Evolutionary conservation across 2,329 filamentous ascomycete genomes (phyloP).

Genomic region (Didymella arachidicola): DNA sequence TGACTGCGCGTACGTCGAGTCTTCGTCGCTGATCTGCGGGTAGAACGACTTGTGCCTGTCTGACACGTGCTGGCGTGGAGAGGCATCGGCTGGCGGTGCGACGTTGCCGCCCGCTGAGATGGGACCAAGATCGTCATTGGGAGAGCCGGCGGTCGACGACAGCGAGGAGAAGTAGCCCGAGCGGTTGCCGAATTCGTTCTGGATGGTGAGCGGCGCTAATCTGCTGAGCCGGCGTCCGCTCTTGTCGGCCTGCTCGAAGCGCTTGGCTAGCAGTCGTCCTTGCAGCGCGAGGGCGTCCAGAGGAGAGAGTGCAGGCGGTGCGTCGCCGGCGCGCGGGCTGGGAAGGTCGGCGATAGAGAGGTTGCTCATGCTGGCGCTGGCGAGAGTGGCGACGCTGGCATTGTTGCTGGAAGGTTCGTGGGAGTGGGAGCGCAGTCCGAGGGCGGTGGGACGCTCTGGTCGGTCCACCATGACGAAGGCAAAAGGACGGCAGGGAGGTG

Average conservation of each 20-base stretch:
- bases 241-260: conserved; percentile 78
- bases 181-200: conserved; percentile 79
- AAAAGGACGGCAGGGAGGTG: conserved; percentile 11
- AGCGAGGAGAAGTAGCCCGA: conserved; percentile 82
- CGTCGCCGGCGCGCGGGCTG: conserved; percentile 61
- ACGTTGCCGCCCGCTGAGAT: conserved; percentile 18
- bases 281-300: conserved; percentile 95
- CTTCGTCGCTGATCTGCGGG: conserved; percentile 46
- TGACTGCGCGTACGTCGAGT: conserved; percentile 35
- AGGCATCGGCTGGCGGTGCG: conserved; percentile 36
- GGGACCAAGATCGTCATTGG: conserved; percentile 56
- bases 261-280: conserved; percentile 83
- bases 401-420: conserved; percentile 41
- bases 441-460: conserved; percentile 42
- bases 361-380: conserved; percentile 45
- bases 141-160: conserved; percentile 65
- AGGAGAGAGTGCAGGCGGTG: conserved; percentile 89
- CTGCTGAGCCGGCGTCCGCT: conserved; percentile 83
- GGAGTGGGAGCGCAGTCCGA: conserved; percentile 45
- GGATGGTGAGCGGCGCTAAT: conserved; percentile 81
- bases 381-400: conserved; percentile 23
- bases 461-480: conserved; percentile 38
- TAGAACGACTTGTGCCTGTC: conserved; percentile 50
- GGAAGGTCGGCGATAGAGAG: conserved; percentile 52
- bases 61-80: conserved; percentile 38